A percentile compares a stretch with the other conserved stretches of the same genome.
These are phyloP conservation scores for Eimeria praecox DNA, from an alignment of 169 alveolate genomes.

Conservation along the genomic window DNA sequence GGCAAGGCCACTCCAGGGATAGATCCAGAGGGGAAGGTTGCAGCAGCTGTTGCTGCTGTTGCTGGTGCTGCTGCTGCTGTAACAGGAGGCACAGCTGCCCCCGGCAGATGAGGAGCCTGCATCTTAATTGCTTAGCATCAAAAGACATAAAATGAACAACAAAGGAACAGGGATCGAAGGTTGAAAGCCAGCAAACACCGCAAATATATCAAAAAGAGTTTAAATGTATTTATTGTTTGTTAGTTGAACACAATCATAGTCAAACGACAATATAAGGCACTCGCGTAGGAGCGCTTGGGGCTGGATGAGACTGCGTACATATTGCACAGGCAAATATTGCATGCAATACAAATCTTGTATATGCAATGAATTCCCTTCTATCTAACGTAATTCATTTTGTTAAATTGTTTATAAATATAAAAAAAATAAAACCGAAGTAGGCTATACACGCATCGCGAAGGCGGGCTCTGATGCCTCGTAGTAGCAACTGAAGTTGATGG, in stretches of 20 bases:
- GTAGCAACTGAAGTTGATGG: not conserved
- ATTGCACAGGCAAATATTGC: not conserved
- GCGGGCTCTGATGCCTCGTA: not conserved
- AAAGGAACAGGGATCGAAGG: not conserved
- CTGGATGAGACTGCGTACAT: not conserved
- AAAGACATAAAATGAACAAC: not conserved
- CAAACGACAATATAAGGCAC: not conserved
- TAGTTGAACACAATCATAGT: not conserved
- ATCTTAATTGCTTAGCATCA: not conserved
- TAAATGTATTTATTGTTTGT: not conserved
- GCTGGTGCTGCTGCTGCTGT: slow-evolving; percentile 48
- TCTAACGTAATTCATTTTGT: not conserved
- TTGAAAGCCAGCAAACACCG: not conserved
- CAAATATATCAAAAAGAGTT: not conserved
- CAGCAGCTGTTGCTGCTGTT: slow-evolving; percentile 48
- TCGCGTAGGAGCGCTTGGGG: not conserved
- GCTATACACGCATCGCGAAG: not conserved
- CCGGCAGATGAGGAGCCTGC: slow-evolving; percentile 63
- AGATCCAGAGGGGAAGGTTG: slow-evolving; percentile 1
- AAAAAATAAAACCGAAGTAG: not conserved
- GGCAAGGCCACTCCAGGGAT: slow-evolving; percentile 1
- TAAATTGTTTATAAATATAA: not conserved
- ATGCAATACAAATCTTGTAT: not conserved
- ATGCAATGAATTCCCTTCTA: not conserved
- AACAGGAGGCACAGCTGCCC: slow-evolving; percentile 44